phyloP scores from a whole-genome alignment of 306 rosid genomes.

The Sechiopsis laciniata region DNA sequence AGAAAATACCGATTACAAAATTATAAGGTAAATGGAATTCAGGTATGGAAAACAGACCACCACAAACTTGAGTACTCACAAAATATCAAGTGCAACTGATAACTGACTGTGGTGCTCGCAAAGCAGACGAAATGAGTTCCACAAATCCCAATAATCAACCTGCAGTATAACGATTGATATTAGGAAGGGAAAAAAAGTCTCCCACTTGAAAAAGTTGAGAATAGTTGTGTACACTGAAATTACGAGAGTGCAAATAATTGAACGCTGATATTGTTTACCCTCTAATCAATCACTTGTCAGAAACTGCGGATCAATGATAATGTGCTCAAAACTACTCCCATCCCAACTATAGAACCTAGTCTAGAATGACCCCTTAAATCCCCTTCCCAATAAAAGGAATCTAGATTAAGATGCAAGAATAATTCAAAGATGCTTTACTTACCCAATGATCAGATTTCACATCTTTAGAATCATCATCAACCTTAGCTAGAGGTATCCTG shows the following conservation, averaged over 20 bases:
- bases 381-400: background rate
- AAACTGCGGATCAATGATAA: too few relatives aligned
- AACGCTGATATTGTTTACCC: background rate
- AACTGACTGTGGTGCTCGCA: slow-evolving; percentile 63
- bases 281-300: too few relatives aligned
- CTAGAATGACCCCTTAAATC: background rate
- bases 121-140: slow-evolving; percentile 61
- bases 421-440: slow-evolving; percentile 31
- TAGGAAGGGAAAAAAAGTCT: background rate
- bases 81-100: slow-evolving; percentile 68
- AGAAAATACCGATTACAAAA: slow-evolving; percentile 1
- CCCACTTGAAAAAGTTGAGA: background rate
- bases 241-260: background rate
- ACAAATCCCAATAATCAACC: slow-evolving; percentile 75
- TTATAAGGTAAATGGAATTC: slow-evolving; percentile 8
- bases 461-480: slow-evolving; percentile 51
- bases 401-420: background rate
- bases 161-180: slow-evolving; percentile 18
- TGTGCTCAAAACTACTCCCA: too few relatives aligned
- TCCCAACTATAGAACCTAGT: too few relatives aligned
- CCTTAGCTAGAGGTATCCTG: slow-evolving; percentile 66
- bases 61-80: slow-evolving; percentile 40
- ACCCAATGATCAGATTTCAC: slow-evolving; percentile 42
- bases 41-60: slow-evolving; percentile 3
- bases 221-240: background rate